phyloP scores from a whole-genome alignment of 2,329 filamentous ascomycete genomes.

The Microcyclospora pomicola region DNA sequence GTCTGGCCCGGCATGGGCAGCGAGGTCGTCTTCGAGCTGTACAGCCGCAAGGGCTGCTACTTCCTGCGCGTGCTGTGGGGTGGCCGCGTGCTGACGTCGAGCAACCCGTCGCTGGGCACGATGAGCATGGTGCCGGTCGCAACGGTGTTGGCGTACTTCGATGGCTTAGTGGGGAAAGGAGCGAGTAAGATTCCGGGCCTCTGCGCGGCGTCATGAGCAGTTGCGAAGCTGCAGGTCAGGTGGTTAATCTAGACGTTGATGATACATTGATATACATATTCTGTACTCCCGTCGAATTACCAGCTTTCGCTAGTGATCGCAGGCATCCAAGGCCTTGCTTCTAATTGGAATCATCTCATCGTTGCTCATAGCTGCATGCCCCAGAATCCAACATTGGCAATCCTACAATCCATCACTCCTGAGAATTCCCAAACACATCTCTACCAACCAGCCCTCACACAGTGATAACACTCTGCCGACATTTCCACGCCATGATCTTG shows the following conservation, averaged over 20 bases:
- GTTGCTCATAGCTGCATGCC: too few species aligned
- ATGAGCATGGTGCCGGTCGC: conserved; percentile 60
- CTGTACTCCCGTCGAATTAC: too few species aligned
- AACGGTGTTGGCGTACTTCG: conserved; percentile 54
- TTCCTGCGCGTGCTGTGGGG: conserved; percentile 59
- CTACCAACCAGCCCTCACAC: too few species aligned
- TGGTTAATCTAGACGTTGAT: too few species aligned
- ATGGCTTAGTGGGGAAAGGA: conserved; percentile 49
- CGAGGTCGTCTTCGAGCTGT: conserved; percentile 67
- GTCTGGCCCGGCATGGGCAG: conserved; percentile 75
- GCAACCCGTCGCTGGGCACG: conserved; percentile 50
- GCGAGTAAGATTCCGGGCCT: conserved; percentile 30
- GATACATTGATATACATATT: too few species aligned
- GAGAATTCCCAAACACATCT: too few species aligned
- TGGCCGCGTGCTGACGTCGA: conserved; percentile 52
- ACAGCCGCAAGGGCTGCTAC: conserved; percentile 30
- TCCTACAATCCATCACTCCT: too few species aligned
- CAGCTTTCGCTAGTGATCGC: too few species aligned
- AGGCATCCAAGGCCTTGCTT: too few species aligned
- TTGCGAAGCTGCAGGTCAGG: too few species aligned
- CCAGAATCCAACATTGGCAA: too few species aligned
- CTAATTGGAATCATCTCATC: too few species aligned
- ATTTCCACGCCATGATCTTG: conserved; percentile 82
- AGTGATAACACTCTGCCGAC: conserved; percentile 58
- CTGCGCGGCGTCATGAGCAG: conserved; percentile 10